Base-by-base conservation (phyloP, 139 green algal genomes). In the Zygnema cylindricum region DNA sequence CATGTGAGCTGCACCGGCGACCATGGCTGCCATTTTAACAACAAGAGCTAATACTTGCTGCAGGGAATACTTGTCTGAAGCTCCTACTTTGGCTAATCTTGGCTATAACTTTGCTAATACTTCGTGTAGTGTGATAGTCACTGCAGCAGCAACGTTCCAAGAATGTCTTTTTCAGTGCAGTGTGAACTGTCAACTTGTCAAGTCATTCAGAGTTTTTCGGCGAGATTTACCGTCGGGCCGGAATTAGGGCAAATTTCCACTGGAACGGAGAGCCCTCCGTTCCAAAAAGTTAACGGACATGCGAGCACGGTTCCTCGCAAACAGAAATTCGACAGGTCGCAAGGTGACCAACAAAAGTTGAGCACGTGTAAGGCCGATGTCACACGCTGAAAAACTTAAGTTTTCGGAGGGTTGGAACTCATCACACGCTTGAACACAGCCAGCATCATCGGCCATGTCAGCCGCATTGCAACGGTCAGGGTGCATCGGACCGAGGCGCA, bases 21-120 rank as follows among this genome's bases (percentile, higher is more conserved):
- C 71, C 36, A 79, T 54, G 16, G 71, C 38, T 79, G 71, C 38
- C 71, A 79, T 79, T 79, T 73, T 73, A 35, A 73, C 30, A 73
- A 30, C 30, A 25, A n/a, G n/a, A n/a, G n/a, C n/a, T n/a, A n/a
- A n/a, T n/a, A n/a, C n/a, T n/a, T n/a, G n/a, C n/a, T n/a, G n/a
- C n/a, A n/a, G n/a, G n/a, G n/a, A n/a, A n/a, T n/a, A n/a, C n/a
- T n/a, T n/a, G n/a, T n/a, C n/a, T 73, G 57, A 73, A n/a, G n/a
- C 49, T 63, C 7, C 49, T 63, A 16, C 49, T 63, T 16, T 63
- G 7, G 49, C 49, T 25, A 63, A 16, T 16, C 49, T 63, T 7
- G 16, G 7, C 7, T 7, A 63, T 7, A 63, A 63, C 7, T 16
- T 25, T 16, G 16, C 7, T 7, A 63, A 63, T 7, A 16, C 49